These are phyloP conservation scores for Fagopyrum esculentum DNA, from an alignment of 148 eudicot species.

Conservation along the genomic window DNA sequence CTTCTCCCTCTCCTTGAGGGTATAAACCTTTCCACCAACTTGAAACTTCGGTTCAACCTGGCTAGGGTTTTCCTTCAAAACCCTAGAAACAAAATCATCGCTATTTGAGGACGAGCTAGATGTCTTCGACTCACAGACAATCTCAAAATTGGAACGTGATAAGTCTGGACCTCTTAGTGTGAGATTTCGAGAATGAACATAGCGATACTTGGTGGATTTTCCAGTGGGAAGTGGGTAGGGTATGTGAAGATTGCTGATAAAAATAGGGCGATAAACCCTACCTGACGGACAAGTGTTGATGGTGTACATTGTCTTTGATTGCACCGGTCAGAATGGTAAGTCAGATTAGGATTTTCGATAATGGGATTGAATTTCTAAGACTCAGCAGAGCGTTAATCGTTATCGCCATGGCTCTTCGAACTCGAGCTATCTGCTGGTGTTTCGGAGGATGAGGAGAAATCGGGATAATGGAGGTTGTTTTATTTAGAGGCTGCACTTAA, in stretches of 20 bases:
- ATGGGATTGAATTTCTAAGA: slow-evolving; percentile 14
- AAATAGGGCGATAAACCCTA: slow-evolving; percentile 32
- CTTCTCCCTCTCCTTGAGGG: slow-evolving; percentile 47
- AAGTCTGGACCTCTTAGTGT: slow-evolving; percentile 17
- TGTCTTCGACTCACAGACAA: slow-evolving; percentile 21
- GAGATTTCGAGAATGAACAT: neutral
- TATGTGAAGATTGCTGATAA: slow-evolving; percentile 14
- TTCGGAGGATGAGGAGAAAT: neutral
- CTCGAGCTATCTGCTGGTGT: neutral
- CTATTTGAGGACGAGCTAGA: slow-evolving; percentile 17
- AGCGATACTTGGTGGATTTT: slow-evolving; percentile 8
- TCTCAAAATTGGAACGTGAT: slow-evolving; percentile 15
- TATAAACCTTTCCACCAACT: slow-evolving; percentile 50
- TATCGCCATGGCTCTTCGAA: neutral
- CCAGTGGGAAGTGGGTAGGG: slow-evolving; percentile 22
- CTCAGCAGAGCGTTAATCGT: neutral
- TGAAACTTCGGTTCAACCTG: slow-evolving; percentile 70
- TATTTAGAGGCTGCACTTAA: neutral
- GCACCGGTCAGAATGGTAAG: neutral
- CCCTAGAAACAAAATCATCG: slow-evolving; percentile 62
- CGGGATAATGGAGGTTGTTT: neutral
- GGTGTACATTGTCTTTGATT: slow-evolving; percentile 19
- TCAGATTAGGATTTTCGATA: neutral
- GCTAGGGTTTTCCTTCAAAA: slow-evolving; percentile 82
- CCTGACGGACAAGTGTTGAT: slow-evolving; percentile 16